A percentile compares a stretch with the other conserved stretches of the same genome.
phyloP scores from a whole-genome alignment of 495 filamentous ascomycete species.

The Lophiotrema nucula region DNA sequence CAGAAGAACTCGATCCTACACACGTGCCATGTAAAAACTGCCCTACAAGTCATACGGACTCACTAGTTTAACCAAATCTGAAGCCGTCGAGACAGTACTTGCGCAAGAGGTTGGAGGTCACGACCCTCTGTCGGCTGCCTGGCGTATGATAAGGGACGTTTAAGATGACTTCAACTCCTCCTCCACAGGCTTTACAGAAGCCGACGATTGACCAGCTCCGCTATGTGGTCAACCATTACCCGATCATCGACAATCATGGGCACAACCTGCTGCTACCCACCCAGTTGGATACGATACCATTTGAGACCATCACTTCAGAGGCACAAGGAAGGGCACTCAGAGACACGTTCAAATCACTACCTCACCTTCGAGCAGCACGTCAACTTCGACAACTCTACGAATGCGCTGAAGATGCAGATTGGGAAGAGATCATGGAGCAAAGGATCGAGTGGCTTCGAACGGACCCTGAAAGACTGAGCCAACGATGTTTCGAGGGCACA shows the following conservation, averaged over 20 bases:
- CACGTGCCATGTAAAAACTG: too few relatives aligned
- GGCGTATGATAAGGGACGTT: background rate
- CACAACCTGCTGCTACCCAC: slow-evolving; percentile 68
- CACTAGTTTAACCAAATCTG: too few relatives aligned
- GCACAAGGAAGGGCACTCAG: slow-evolving; percentile 66
- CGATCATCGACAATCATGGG: slow-evolving; percentile 86
- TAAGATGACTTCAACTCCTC: slow-evolving; percentile 6
- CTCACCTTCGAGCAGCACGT: slow-evolving; percentile 67
- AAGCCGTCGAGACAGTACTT: background rate
- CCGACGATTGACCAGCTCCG: slow-evolving; percentile 22
- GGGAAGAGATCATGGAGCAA: slow-evolving; percentile 55
- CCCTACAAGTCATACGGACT: too few relatives aligned
- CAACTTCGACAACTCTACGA: slow-evolving; percentile 65
- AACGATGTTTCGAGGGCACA: slow-evolving; percentile 68
- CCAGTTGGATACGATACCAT: slow-evolving; percentile 39
- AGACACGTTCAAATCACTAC: slow-evolving; percentile 58
- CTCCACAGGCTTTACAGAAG: background rate
- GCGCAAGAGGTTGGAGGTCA: background rate
- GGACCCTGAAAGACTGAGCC: slow-evolving; percentile 59
- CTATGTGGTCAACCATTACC: slow-evolving; percentile 47
- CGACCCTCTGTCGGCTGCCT: background rate
- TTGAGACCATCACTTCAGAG: slow-evolving; percentile 68
- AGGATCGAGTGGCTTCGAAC: slow-evolving; percentile 43
- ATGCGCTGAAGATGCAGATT: slow-evolving; percentile 65
- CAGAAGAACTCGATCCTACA: too few relatives aligned